Percentiles rank a stretch among this genome's conserved stretches.
These are phyloP conservation scores for Phaffomyces thermotolerans DNA, from an alignment of 805 yeast species.

Conservation along the genomic window DNA sequence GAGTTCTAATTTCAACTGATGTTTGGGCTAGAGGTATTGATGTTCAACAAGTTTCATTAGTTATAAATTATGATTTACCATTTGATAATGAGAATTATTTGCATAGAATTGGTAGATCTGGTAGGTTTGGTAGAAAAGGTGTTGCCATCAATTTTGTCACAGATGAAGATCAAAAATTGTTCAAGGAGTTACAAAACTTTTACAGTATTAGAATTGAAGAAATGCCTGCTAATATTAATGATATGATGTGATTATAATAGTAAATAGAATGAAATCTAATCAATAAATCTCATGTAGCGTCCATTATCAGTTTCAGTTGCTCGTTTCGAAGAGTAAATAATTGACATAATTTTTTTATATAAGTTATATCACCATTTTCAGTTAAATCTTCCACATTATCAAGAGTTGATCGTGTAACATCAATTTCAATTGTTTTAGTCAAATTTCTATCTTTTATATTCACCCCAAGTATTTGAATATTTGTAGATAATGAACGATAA, in stretches of 20 bases:
- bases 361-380: constrained; percentile 9
- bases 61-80: constrained; percentile 93
- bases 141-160: constrained; percentile 94
- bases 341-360: constrained; percentile 15
- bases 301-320: constrained; percentile 13
- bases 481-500: constrained; percentile 13
- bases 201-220: constrained; percentile 71
- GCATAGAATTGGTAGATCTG: constrained; percentile 97
- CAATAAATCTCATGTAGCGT: neutral
- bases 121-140: constrained; percentile 98
- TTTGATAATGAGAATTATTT: constrained; percentile 89
- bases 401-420: constrained; percentile 14
- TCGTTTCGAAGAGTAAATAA: constrained; percentile 15
- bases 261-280: too few relatives aligned
- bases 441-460: constrained; percentile 18
- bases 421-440: constrained; percentile 20
- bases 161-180: constrained; percentile 60
- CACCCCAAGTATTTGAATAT: constrained; percentile 14
- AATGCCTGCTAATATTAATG: constrained; percentile 70
- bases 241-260: constrained; percentile 22
- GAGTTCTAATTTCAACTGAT: constrained; percentile 93
- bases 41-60: constrained; percentile 95
- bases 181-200: constrained; percentile 69
- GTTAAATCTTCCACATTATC: constrained; percentile 2
- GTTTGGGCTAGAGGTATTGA: constrained; percentile 98